Base-by-base conservation (phyloP, 805 yeast genomes). In the Teunomyces funiuensis region DNA sequence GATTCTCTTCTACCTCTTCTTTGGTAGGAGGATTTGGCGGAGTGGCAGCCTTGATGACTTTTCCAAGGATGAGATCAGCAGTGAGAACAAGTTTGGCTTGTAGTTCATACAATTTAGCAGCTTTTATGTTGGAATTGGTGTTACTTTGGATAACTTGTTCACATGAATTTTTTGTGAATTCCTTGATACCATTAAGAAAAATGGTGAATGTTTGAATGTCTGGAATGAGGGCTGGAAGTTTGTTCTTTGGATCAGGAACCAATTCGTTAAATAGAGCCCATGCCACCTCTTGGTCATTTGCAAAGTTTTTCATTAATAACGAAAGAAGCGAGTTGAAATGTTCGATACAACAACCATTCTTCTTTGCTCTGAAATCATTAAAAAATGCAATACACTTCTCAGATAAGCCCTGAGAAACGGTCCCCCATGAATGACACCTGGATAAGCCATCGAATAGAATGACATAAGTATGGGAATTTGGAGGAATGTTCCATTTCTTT, bases 401-500 rank as follows among this genome's bases (percentile, higher is more conserved):
- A 5, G 60, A 53, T 13, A 50, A n/a, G 2, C 40, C 43, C 14
- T 45, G 44, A 13, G 57, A 41, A 0, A 60, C 55, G 28, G 51
- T 49, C 2, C 73, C 73, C 70, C 69, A 66, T 28, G 55, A 53
- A 19, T 53, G 53, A 14, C 57, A 42, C 39, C 57, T 62, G 33
- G 69, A 55, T 8, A 70, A 42, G 1, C 74, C 74, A 37, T 60
- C 56, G 43, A 65, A 69, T 14, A 66, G 52, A 6, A 63, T 61
- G 4, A 65, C 55, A 38, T 57, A 63, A 6, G 70, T 65, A 20
- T 64, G 65, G n/a, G 77, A 74, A 49, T 82, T 77, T 4, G 73
- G 63, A 2, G 74, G 73, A 9, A 80, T 70, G 1, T 75, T 76
- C 81, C 86, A 76, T 54, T 82, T 83, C 50, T 79, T 81, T 37